phyloP scores from a whole-genome alignment of 176 grass and related monocot genomes.

The Carex kokanica region DNA sequence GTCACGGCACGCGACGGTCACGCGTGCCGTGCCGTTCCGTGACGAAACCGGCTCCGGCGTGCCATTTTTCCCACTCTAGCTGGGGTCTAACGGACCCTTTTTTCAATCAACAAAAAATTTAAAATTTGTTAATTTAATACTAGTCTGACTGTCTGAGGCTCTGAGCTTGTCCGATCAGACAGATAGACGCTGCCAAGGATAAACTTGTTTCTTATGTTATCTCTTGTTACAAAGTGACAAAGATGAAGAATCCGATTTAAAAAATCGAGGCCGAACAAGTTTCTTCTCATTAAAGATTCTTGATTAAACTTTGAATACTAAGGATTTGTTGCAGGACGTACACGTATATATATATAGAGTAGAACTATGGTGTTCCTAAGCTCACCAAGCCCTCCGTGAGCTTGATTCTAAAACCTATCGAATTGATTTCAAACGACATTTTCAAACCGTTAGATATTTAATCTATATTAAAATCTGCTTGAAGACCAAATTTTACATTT shows the following conservation, averaged over 20 bases:
- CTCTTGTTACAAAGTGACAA: constrained; percentile 6
- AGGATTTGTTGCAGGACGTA: neutral
- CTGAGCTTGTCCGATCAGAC: neutral
- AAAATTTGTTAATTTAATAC: neutral
- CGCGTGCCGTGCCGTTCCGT: too few relatives aligned
- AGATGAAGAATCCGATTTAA: neutral
- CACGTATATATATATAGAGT: too few relatives aligned
- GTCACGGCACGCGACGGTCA: too few relatives aligned
- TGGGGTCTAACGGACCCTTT: neutral
- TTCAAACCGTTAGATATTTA: too few relatives aligned
- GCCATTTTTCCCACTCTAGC: too few relatives aligned
- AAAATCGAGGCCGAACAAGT: neutral
- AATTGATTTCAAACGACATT: too few relatives aligned
- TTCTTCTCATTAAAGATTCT: neutral
- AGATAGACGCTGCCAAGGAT: constrained; percentile 9
- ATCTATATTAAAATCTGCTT: too few relatives aligned
- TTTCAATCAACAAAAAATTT: neutral
- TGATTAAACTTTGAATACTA: neutral
- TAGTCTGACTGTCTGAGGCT: neutral
- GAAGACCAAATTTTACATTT: too few relatives aligned
- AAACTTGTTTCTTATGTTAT: neutral
- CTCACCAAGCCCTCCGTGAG: too few relatives aligned
- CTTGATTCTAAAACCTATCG: too few relatives aligned
- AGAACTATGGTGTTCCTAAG: too few relatives aligned
- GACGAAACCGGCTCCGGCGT: too few relatives aligned